Base-by-base conservation (phyloP, 495 filamentous ascomycete genomes). In the Hyaloscypha bicolor region DNA sequence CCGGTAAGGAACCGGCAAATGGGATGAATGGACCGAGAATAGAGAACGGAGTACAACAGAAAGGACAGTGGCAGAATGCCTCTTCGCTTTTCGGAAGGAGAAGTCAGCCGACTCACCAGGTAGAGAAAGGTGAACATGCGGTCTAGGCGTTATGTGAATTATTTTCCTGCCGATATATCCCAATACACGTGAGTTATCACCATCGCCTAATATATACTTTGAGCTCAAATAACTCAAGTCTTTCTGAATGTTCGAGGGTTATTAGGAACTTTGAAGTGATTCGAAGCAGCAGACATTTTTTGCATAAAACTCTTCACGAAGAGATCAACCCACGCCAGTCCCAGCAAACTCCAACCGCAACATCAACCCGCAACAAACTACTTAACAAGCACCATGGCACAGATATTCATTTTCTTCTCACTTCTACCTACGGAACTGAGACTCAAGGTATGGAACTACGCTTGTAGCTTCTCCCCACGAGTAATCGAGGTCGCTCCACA, bases 341-440 rank as follows among this genome's bases (percentile, higher is more conserved):
- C 9, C 16, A 48, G 16, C 11, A 14, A 19, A 48, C 42, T 14
- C 9, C 42, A 48, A 19, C 42, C 42, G 16, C 42, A 48, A 14
- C 42, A 48, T 19, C 42, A 48, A 14, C 9, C 16, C 42, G 16
- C 42, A 6, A 48, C 42, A 4, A 48, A 48, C 42, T 3, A 48
- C 42, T 48, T 48, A 6, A 16, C 16, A 3, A 19, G 9, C 42
- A 48, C 16, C 11, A 48, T 48, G 42, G 16, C 42, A 48, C 42
- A 19, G 16, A 48, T 6, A 25, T 83, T 82, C 74, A 39, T 58
- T 35, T 59, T 16, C 35, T 83, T 83, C 71, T 12, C 72, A 33
- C 8, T n/a, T 9, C 75, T 83, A 8, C 80, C 80, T 8, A 6
- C 74, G 33, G 80, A 83, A 66, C 76, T 83, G 30, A 79, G 81